Conservation (phyloP, 768 basidiomycete genomes). For the Roridomyces roridus region DNA sequence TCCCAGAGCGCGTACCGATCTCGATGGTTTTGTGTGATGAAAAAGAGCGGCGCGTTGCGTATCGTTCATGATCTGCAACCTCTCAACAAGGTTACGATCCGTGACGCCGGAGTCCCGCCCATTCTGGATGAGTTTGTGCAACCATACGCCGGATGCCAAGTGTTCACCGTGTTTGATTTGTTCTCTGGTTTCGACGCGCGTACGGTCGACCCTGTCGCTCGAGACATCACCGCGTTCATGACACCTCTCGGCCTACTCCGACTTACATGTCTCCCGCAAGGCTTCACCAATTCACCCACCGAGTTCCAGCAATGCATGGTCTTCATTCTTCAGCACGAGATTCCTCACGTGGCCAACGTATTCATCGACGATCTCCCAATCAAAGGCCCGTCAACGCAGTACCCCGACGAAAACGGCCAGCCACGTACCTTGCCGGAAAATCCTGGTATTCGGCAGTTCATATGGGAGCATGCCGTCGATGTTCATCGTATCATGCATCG, state of each 20-base stretch:
- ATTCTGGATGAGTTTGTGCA: slow-evolving; percentile 26
- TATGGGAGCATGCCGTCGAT: slow-evolving; percentile 39
- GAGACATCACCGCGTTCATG: slow-evolving; percentile 26
- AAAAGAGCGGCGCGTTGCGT: slow-evolving; percentile 29
- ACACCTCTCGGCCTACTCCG: slow-evolving; percentile 21
- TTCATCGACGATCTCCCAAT: slow-evolving; percentile 40
- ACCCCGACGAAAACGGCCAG: slow-evolving; percentile 24
- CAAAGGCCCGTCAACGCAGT: slow-evolving; percentile 31
- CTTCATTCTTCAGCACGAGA: slow-evolving; percentile 36
- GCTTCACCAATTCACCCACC: slow-evolving; percentile 25
- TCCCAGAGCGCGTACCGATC: slow-evolving; percentile 25
- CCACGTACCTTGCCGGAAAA: slow-evolving; percentile 24
- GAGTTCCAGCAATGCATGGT: slow-evolving; percentile 30
- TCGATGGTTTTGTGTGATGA: slow-evolving; percentile 29
- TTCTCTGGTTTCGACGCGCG: slow-evolving; percentile 24
- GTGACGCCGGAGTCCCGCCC: slow-evolving; percentile 23
- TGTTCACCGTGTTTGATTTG: slow-evolving; percentile 19
- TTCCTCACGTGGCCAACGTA: slow-evolving; percentile 30
- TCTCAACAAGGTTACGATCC: slow-evolving; percentile 23
- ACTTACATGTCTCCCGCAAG: slow-evolving; percentile 22
- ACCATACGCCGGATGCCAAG: slow-evolving; percentile 18
- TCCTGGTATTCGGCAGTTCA: slow-evolving; percentile 33
- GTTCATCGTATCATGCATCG: slow-evolving; percentile 36
- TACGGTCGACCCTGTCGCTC: slow-evolving; percentile 1
- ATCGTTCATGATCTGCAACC: slow-evolving; percentile 31